These are phyloP conservation scores for cucumber (Cucumis sativus) DNA, from an alignment of 306 rosid species.

Conservation along the genomic window Cucumber_9930_V3 NC_026657.2:1476001-1476500, in stretches of 20 bases:
- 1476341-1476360: slow-evolving; percentile 1
- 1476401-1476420: background rate
- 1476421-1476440: background rate
- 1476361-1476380: slow-evolving; percentile 10
- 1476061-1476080: slow-evolving; percentile 15
- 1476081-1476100: slow-evolving; percentile 8
- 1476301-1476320: no score
- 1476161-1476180: background rate
- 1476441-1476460: background rate
- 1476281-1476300: no score
- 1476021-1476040: slow-evolving; percentile 3
- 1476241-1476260: no score
- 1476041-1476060: slow-evolving; percentile 11
- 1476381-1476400: background rate
- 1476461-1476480: slow-evolving; percentile 4
- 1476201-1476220: background rate
- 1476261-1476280: no score
- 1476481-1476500: background rate
- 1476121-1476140: background rate
- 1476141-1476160: background rate
- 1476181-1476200: slow-evolving; percentile 3
- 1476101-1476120: slow-evolving; percentile 9
- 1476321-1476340: no score
- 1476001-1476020: slow-evolving; percentile 16
- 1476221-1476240: no score